Percentiles rank a stretch among this genome's conserved stretches.
Evolutionary conservation across 2,329 filamentous ascomycete species (phyloP).

Genomic region (Tolypocladium capitatum): DNA sequence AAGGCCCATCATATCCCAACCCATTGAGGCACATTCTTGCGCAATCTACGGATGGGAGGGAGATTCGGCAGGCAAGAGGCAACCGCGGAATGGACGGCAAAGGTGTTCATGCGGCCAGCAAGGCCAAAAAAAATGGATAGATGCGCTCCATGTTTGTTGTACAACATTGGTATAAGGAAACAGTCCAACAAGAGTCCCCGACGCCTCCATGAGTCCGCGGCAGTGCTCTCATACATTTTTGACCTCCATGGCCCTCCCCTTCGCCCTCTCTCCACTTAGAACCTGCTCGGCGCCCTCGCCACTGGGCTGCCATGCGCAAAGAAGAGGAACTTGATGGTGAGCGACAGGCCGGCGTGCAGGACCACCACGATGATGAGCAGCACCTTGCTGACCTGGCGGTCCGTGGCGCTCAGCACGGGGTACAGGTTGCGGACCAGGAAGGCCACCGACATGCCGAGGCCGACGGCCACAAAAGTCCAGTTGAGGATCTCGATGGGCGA

Average conservation of each 20-base stretch:
- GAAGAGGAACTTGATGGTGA: conserved; percentile 94
- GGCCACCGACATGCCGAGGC: conserved; percentile 67
- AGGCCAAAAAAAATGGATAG: too few relatives aligned
- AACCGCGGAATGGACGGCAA: too few relatives aligned
- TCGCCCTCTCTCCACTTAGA: conserved; percentile 3
- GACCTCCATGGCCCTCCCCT: conserved; percentile 3
- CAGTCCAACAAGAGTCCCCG: background rate
- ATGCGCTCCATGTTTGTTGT: conserved; percentile 8
- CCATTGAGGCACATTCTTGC: background rate
- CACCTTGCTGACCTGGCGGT: conserved; percentile 80
- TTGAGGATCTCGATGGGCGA: conserved; percentile 76
- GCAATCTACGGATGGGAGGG: background rate
- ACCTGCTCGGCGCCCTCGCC: conserved; percentile 21
- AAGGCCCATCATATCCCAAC: too few relatives aligned
- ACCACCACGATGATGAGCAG: conserved; percentile 72
- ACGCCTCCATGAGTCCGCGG: background rate
- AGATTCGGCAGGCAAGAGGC: too few relatives aligned
- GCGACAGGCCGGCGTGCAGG: conserved; percentile 76
- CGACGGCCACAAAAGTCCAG: conserved; percentile 82
- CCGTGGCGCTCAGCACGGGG: conserved; percentile 84
- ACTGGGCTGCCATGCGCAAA: conserved; percentile 63
- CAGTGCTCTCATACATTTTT: background rate
- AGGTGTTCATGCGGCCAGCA: too few relatives aligned
- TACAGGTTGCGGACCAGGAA: conserved; percentile 81
- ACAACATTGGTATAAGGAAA: conserved; percentile 1